Evolutionary conservation across 352 stramenopile genomes (phyloP).

Genomic region (Thalassiosira ordinaria): DNA sequence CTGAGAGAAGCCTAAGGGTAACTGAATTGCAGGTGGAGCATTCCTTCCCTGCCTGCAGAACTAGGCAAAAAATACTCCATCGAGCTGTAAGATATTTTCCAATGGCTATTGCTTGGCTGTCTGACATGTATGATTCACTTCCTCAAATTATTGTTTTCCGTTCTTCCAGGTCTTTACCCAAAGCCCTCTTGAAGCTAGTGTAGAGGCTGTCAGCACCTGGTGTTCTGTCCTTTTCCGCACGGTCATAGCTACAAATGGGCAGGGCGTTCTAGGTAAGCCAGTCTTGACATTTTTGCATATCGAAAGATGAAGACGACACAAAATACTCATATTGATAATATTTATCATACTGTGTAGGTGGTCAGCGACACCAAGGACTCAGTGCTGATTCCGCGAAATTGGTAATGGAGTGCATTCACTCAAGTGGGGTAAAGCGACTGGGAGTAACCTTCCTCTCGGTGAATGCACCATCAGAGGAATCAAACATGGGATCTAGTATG

Average conservation of each 20-base stretch:
- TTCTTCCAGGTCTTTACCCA: constrained; percentile 83
- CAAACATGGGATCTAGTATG: constrained; percentile 36
- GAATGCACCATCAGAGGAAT: constrained; percentile 46
- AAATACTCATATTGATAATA: constrained; percentile 3
- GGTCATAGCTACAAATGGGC: constrained; percentile 81
- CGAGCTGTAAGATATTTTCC: too few species aligned
- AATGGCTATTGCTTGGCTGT: too few species aligned
- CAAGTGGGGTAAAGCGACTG: constrained; percentile 84
- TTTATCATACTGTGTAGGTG: neutral
- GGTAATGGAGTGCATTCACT: constrained; percentile 85
- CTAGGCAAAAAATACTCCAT: constrained; percentile 79
- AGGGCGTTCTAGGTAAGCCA: constrained; percentile 70
- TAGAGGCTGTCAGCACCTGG: constrained; percentile 84
- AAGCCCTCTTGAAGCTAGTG: constrained; percentile 82
- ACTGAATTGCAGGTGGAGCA: constrained; percentile 83
- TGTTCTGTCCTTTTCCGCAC: constrained; percentile 86
- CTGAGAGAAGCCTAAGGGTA: constrained; percentile 80
- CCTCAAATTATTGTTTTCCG: too few species aligned
- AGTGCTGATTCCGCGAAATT: constrained; percentile 80
- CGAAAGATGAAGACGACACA: constrained; percentile 1
- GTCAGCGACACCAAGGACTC: constrained; percentile 66
- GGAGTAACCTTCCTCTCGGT: constrained; percentile 71
- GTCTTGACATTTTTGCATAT: constrained; percentile 6
- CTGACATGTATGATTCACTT: too few species aligned
- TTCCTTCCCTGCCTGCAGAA: constrained; percentile 82